phyloP scores from a whole-genome alignment of 108 stramenopile genomes.

The Cyclotella sp. region DNA sequence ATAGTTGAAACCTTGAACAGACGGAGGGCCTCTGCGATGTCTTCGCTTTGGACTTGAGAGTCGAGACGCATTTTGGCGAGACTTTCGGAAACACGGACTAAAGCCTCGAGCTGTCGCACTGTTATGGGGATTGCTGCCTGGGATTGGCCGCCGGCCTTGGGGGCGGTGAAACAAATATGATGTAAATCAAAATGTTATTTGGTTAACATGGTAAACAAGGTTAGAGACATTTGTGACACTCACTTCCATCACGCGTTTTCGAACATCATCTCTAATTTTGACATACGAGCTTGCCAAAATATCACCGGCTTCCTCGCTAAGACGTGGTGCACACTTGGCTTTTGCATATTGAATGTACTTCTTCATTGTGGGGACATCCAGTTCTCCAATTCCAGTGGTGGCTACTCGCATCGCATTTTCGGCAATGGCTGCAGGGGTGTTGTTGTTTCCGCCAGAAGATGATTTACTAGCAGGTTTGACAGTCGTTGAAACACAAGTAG shows the following conservation, averaged over 20 bases:
- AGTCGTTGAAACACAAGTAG: not conserved
- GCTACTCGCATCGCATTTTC: constrained; percentile 87
- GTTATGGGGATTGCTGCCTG: constrained; percentile 96
- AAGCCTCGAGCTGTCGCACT: constrained; percentile 99
- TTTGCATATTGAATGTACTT: constrained; percentile 98
- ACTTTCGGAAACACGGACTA: constrained; percentile 96
- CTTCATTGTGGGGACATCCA: constrained; percentile 95
- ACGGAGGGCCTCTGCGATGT: constrained; percentile 98
- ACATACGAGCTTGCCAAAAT: constrained; percentile 93
- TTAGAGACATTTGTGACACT: constrained; percentile 19
- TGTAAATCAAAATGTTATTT: not conserved
- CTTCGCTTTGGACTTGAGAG: constrained; percentile 90
- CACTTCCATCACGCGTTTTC: constrained; percentile 61
- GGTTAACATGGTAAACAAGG: not conserved
- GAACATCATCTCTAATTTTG: constrained; percentile 92
- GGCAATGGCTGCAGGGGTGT: constrained; percentile 82
- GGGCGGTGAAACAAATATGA: not conserved
- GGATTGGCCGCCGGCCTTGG: constrained; percentile 43
- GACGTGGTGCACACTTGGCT: constrained; percentile 86
- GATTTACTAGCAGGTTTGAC: constrained; percentile 34
- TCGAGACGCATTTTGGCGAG: constrained; percentile 97
- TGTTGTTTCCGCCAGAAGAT: constrained; percentile 54
- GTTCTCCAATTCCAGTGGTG: constrained; percentile 81
- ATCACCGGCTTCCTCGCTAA: constrained; percentile 91
- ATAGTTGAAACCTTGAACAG: constrained; percentile 98